Base-by-base conservation (phyloP, 352 stramenopile genomes). In the Phytopythium litorale region DNA sequence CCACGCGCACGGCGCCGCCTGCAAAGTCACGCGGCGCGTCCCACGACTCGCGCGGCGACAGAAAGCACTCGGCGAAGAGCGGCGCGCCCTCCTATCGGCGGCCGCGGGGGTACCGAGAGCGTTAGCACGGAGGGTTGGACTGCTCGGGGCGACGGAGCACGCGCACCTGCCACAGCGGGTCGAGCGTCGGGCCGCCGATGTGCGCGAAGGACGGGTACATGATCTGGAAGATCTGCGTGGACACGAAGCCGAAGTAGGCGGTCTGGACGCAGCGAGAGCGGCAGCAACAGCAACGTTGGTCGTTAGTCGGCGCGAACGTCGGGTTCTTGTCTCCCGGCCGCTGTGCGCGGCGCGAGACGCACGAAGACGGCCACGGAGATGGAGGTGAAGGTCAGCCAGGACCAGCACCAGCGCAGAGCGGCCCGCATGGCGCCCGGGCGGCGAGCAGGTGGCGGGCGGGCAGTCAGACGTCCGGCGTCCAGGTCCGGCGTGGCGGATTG, bases 161-260 rank as follows among this genome's bases (percentile, higher is more conserved):
- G 40, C 62, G n/a, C 67, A 84, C 75, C 21, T 68, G 62, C 83
- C 84, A 92, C 13, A 91, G 63, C 32, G 81, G 79, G 58, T 89
- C 76, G 16, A 92, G 62, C 6, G 78, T 90, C 56, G 62, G 71
- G 3, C 73, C 78, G 28, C 65, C 43, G 1, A 66, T 70, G 52
- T 84, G 55, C 3, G 66, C 63, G 65, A 91, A 92, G 7, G 67
- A 70, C 51, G 84, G 84, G 48, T 87, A 84, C 70, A 91, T 88
- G 69, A 92, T 91, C 58, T 62, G 59, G 67, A 85, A 88, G 56
- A 92, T 67, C 83, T 92, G 58, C 21, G 69, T 62, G 53, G 67
- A 68, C 43, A 81, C 79, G 53, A 79, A 87, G 32, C 61, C 63
- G 68, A 89, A 88, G 68, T 91, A 91, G 28, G 62, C 58, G 30